Base-by-base conservation (phyloP, 2,329 filamentous ascomycete species). In the Ilyonectria destructans region DNA sequence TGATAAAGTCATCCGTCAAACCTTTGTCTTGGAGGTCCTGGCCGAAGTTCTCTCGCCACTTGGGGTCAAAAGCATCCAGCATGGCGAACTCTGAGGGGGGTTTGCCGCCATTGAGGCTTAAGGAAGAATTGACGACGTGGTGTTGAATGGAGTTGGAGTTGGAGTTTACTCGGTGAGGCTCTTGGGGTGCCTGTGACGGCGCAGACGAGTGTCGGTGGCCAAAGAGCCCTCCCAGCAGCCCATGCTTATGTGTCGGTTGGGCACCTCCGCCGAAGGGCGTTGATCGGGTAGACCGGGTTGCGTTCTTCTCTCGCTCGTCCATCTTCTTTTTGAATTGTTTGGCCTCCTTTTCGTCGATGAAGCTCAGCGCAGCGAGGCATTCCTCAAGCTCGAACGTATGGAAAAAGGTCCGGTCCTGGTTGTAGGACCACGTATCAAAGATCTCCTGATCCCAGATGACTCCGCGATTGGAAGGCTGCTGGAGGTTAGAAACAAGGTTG, bases 361-460 rank as follows among this genome's bases (percentile, higher is more conserved):
- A 99, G 26, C 94, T 97, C 68, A 99, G 84, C 1, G 92, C 96
- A 6, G 95, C 96, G 68, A 97, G 85, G 77, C 95, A 98, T 71
- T 97, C 91, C 82, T 98, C 95, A 63, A 97, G 88, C 84, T 99
- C 96, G 80, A 99, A 99, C 6, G 94, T 95, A 82, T 98, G 95
- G 83, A 99, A 99, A 84, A 98, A 99, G 68, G 94, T 96, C 69
- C 96, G 92, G 80, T 99, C 96, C 79, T 98, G 96, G 83, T 98
- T 97, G 86, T 98, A 99, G 71, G 88, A 87, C 87, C 97, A 98
- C 58, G 91, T 91, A 75, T 99, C 96, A 84, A 97, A 99, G 76
- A 99, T 94, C 83, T 99, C 96, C 84, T 98, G 96, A 78, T 97
- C 95, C 94, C 94, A 98, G 77, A 98, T 92, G 58, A 98, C 95